Base-by-base conservation (phyloP, 805 yeast genomes). In the Zygotorulaspora chibaensis region DNA sequence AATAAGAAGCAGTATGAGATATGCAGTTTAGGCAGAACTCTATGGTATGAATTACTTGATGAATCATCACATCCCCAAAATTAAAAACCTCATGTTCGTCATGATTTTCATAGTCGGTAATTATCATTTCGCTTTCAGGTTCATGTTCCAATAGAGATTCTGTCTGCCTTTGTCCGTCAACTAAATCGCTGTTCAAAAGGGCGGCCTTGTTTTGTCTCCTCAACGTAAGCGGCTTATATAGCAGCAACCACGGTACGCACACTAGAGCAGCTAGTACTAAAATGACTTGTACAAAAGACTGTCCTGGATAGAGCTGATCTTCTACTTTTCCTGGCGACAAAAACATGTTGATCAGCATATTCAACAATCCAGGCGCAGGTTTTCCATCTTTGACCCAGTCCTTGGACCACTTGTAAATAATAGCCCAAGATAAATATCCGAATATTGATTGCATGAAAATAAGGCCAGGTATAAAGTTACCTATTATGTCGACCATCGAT, bases 21-120 rank as follows among this genome's bases (percentile, higher is more conserved):
- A 91, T 96, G 73, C 96, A 87, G 69, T 93, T 93, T 62, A 91
- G 76, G 63, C 99, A 91, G 70, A 93, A 91, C 73, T 91, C 99
- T 63, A 91, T 91, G 9, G 99, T 93, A 67, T 93, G 97, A 57
- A 91, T 91, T 18, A 91, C 96, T 69, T 91, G 99, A 67, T 91
- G 96, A 57, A 91, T 91, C 83, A 91, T 84, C 28, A 93, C 80
- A 59, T 91, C 99, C 38, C 97, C 97, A 63, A 91, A 87, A 50
- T 83, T 77, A 58, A 82, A 83, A 37, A 70, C 82, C 31, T 72
- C 79, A 52, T 75, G 75, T 8, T 53, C 52, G 15, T 51, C 52
- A 18, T 47, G 53, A 38, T 71, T 80, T 43, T 71, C 79, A 17
- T 43, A 79, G 46, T 70, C 73, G 47, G 76, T 77, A 7, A 67